phyloP scores from a whole-genome alignment of 2,329 filamentous ascomycete species.

The Aspergillus sp. region DNA sequence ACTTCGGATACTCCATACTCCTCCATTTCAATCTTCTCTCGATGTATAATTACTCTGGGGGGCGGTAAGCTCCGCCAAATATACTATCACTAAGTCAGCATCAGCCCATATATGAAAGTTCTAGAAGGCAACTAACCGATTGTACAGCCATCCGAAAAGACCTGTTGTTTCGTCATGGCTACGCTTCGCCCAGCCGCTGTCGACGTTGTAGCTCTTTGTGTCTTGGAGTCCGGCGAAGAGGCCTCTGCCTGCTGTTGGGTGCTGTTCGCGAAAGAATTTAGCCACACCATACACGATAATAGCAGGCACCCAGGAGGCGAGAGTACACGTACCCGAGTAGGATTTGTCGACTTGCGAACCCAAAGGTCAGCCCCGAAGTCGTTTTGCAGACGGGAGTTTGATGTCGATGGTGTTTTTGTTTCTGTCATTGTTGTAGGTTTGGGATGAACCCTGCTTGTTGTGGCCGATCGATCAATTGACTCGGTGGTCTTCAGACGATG shows the following conservation, averaged over 20 bases:
- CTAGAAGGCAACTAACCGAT: constrained; percentile 20
- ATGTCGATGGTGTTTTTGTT: not conserved
- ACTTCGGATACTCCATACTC: not conserved
- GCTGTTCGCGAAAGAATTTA: constrained; percentile 17
- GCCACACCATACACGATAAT: not conserved
- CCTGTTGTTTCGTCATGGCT: constrained; percentile 18
- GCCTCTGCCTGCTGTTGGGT: constrained; percentile 35
- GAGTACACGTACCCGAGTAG: constrained; percentile 21
- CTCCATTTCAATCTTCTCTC: not conserved
- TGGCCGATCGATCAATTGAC: too few species aligned
- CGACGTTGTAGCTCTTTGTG: constrained; percentile 39
- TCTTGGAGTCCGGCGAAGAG: constrained; percentile 42
- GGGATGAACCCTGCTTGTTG: not conserved
- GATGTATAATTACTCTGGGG: not conserved
- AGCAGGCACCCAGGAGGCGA: too few species aligned
- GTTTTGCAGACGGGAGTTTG: constrained; percentile 27
- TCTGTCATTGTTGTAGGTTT: not conserved
- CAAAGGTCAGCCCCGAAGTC: constrained; percentile 39
- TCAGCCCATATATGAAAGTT: not conserved
- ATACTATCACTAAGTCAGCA: not conserved
- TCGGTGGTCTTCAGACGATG: not conserved
- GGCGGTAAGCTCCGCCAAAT: not conserved
- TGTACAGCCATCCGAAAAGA: constrained; percentile 18
- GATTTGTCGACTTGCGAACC: constrained; percentile 22
- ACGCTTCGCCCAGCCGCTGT: constrained; percentile 36